Base-by-base conservation (phyloP, 2,329 filamentous ascomycete genomes). In the Botrytis fragariae region DNA sequence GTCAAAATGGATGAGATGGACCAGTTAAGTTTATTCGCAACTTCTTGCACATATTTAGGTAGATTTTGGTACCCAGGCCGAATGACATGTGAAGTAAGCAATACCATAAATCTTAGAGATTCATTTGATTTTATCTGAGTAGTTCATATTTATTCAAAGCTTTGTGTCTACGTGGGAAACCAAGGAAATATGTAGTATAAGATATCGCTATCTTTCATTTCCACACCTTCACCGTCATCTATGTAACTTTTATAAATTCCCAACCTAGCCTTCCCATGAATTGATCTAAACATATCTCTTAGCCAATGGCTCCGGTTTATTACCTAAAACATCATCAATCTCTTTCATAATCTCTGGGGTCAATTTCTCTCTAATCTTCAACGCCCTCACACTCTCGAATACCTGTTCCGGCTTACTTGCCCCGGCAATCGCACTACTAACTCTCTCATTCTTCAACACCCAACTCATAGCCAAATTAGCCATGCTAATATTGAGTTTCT, bases 381-480 rank as follows among this genome's bases (percentile, higher is more conserved):
- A 76, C 3, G 89, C 87, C 78, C 83, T 82, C 65, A 88, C 82
- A 77, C 89, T 90, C 81, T 91, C 88, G 72, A 87, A 87, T 62
- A 91, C 84, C 83, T 91, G 89, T 79, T 86, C 84, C 4, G 85
- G 83, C 71, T 83, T 85, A 81, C 86, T 89, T 8, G 89, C 88
- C 9, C 88, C 88, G 1, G 87, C 88, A 76, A 91, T 90, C 48
- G 88, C 89, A 25, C 86, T 87, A 80, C 87, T 89, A 67, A 91
- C 86, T 73, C 89, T 87, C 76, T 86, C 85, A 79, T 91, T 91
- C 79, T 85, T 87, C 67, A 91, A 82, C 22, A 89, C 87, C 89
- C 89, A 91, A 2, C 88, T 88, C 70, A 91, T 83, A 0, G 89
- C 88, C 61, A 91, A 83, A 69, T 77, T 79, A 5, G 81, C 84